phyloP scores from a whole-genome alignment of 768 basidiomycete genomes.

The Asterophora parasitica region DNA sequence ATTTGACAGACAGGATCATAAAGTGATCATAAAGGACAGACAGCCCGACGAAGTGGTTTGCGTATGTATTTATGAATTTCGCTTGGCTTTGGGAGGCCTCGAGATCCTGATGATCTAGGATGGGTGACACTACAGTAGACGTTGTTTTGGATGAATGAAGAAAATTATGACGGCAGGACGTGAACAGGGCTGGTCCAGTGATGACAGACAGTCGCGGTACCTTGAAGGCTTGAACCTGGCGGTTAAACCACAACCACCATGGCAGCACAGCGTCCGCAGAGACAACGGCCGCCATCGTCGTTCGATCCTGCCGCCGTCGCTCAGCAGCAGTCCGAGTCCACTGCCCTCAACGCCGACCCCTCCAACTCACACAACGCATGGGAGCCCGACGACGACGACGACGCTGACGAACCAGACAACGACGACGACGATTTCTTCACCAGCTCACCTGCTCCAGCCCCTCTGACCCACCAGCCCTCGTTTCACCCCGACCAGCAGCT shows the following conservation, averaged over 20 bases:
- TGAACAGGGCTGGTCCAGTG: background rate
- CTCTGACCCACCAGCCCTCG: constrained; percentile 6
- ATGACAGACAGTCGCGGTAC: background rate
- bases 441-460: constrained; percentile 9
- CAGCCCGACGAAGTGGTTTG: background rate
- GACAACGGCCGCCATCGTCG: constrained; percentile 9
- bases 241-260: constrained; percentile 9
- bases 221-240: background rate
- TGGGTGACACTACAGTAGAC: too few species aligned
- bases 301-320: constrained; percentile 8
- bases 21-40: too few species aligned
- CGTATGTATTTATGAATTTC: background rate
- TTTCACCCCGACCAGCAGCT: constrained; percentile 12
- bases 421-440: constrained; percentile 23
- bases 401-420: constrained; percentile 14
- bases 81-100: too few species aligned
- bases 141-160: too few species aligned
- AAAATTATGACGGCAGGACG: too few species aligned
- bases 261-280: constrained; percentile 14
- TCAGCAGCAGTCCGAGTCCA: constrained; percentile 3
- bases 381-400: constrained; percentile 15
- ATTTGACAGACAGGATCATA: too few species aligned
- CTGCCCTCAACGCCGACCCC: constrained; percentile 9
- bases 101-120: too few species aligned
- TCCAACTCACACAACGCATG: constrained; percentile 11